Percentiles rank a stretch among this genome's conserved stretches.
Evolutionary conservation across 1,284 basidiomycete genomes (phyloP).

Genomic region (Apiotrichum sp.): DNA sequence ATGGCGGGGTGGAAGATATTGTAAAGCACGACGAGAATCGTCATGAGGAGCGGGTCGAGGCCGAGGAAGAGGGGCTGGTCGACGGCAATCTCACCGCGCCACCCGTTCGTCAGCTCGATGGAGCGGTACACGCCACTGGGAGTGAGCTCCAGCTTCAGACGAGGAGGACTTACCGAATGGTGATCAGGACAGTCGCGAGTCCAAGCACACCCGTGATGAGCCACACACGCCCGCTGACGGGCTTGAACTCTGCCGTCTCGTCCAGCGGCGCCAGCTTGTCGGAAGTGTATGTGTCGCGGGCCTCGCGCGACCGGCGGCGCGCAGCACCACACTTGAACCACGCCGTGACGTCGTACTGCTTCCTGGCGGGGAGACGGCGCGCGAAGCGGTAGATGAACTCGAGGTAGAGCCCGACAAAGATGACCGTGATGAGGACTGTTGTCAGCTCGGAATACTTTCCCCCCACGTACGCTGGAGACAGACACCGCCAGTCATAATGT

Average conservation of each 20-base stretch:
- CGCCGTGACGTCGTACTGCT: conserved; percentile 16
- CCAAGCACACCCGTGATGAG: conserved; percentile 17
- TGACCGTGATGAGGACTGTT: conserved; percentile 31
- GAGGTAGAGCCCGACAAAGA: conserved; percentile 28
- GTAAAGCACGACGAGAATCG: conserved; percentile 12
- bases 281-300: too few species aligned
- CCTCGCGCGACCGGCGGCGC: neutral
- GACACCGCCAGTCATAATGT: conserved; percentile 35
- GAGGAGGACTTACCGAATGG: conserved; percentile 26
- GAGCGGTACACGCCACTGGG: conserved; percentile 40
- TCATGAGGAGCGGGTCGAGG: conserved; percentile 30
- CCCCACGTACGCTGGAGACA: conserved; percentile 20
- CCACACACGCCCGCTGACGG: neutral
- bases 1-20: conserved; percentile 18
- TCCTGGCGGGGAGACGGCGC: conserved; percentile 16
- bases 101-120: conserved; percentile 40
- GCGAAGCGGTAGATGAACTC: conserved; percentile 30
- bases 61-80: conserved; percentile 37
- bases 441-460: neutral
- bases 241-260: neutral
- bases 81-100: conserved; percentile 35
- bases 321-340: conserved; percentile 9
- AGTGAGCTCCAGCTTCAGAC: neutral
- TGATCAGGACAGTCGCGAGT: conserved; percentile 32
- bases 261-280: too few species aligned